These are phyloP conservation scores for Pseudogymnoascus sp. DNA, from an alignment of 2,329 filamentous ascomycete species.

Conservation along the genomic window DNA sequence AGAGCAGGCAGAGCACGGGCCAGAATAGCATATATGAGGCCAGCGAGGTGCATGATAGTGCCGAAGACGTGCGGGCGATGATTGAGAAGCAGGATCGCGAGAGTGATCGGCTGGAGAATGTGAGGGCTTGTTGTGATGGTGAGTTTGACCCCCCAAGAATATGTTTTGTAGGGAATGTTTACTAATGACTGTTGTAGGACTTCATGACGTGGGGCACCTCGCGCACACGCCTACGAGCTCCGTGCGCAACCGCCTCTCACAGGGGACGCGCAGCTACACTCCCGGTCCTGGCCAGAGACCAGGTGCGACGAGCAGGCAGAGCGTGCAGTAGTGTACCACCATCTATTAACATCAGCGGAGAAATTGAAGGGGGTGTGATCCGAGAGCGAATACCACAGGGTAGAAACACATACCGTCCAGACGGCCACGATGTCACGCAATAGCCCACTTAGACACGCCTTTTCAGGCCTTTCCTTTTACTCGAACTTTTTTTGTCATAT, in stretches of 20 bases:
- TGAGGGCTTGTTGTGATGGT: constrained; percentile 96
- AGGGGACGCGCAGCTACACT: constrained; percentile 1
- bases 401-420: neutral
- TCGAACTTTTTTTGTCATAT: neutral
- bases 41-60: constrained; percentile 62
- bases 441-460: neutral
- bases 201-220: constrained; percentile 42
- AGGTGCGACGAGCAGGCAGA: neutral
- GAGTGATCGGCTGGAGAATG: constrained; percentile 79
- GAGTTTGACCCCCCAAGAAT: constrained; percentile 33
- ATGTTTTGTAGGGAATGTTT: constrained; percentile 11
- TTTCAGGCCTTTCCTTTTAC: neutral
- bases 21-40: constrained; percentile 41
- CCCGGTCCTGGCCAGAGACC: neutral
- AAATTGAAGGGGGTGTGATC: neutral
- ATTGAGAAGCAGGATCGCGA: constrained; percentile 73
- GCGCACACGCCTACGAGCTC: constrained; percentile 15
- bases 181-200: constrained; percentile 28
- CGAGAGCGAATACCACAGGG: neutral
- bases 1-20: constrained; percentile 41
- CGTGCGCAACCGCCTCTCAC: constrained; percentile 25
- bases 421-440: constrained; percentile 3
- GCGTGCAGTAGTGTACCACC: constrained; percentile 1
- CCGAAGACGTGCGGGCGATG: constrained; percentile 72
- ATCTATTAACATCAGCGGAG: neutral